Evolutionary conservation across 148 eudicot genomes (phyloP).

Genomic region (Rhododendron henanense): DNA sequence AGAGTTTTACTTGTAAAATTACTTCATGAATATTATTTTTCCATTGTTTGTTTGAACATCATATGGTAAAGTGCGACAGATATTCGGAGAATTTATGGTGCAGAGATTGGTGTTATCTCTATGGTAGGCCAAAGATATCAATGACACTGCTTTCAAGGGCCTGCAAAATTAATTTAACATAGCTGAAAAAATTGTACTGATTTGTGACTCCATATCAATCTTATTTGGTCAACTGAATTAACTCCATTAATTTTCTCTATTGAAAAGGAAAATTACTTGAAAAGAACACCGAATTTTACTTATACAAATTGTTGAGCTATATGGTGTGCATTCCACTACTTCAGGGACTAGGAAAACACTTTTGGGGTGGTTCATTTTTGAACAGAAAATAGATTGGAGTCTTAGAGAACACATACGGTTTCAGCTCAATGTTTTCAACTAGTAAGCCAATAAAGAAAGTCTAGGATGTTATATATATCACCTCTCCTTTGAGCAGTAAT

Average conservation of each 20-base stretch:
- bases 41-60: not conserved
- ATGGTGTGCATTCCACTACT: no score
- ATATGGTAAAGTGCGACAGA: no score
- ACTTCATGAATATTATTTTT: no score
- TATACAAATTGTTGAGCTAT: not conserved
- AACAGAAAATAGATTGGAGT: not conserved
- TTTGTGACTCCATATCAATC: not conserved
- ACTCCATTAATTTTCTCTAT: not conserved
- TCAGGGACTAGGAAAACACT: not conserved
- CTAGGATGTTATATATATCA: no score
- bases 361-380: not conserved
- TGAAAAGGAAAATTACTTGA: not conserved
- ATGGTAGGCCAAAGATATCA: no score
- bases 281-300: not conserved
- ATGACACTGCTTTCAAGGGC: no score
- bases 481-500: no score
- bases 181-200: not conserved
- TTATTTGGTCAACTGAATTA: not conserved
- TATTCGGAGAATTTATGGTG: no score
- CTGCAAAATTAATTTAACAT: no score
- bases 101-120: no score
- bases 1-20: no score
- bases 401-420: not conserved
- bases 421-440: not conserved
- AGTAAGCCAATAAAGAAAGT: not conserved